Percentiles rank a stretch among this genome's conserved stretches.
Conservation (phyloP, 495 filamentous ascomycete species). For the Xeromyces bisporus region DNA sequence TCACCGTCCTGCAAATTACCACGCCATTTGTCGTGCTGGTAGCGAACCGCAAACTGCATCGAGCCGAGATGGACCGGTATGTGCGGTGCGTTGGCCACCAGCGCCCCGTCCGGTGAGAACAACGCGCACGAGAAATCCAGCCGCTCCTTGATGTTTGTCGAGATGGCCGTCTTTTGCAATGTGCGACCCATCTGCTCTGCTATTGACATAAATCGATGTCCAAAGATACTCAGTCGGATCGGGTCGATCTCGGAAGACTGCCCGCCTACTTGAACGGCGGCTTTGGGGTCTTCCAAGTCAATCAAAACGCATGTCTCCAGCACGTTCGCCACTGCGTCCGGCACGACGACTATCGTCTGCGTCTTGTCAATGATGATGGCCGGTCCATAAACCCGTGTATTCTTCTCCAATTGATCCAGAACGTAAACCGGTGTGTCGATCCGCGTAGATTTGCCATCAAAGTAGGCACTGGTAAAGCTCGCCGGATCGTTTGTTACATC, state of each 20-base stretch:
- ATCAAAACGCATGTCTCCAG: constrained; percentile 32
- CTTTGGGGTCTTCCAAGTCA: constrained; percentile 35
- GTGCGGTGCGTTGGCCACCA: constrained; percentile 93
- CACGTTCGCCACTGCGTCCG: constrained; percentile 41
- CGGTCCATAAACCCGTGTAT: constrained; percentile 66
- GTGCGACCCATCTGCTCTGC: constrained; percentile 96
- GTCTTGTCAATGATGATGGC: constrained; percentile 89
- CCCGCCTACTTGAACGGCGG: constrained; percentile 56
- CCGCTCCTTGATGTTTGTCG: constrained; percentile 94
- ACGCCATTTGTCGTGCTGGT: constrained; percentile 82
- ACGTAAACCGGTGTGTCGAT: constrained; percentile 74
- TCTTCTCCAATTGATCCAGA: constrained; percentile 57
- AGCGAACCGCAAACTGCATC: constrained; percentile 90
- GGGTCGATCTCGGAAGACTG: constrained; percentile 56
- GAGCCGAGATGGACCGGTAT: constrained; percentile 81
- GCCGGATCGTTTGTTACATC: constrained; percentile 15
- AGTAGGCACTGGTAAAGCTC: constrained; percentile 26
- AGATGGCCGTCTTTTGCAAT: constrained; percentile 91
- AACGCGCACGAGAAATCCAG: constrained; percentile 94
- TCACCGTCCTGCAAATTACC: constrained; percentile 81
- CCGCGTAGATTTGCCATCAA: constrained; percentile 46
- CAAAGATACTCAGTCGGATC: constrained; percentile 90
- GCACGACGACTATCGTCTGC: constrained; percentile 87
- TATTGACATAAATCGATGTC: constrained; percentile 96
- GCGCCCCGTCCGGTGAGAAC: constrained; percentile 75